phyloP scores from a whole-genome alignment of 2,329 filamentous ascomycete species.

The Elsinoe ampelina region DNA sequence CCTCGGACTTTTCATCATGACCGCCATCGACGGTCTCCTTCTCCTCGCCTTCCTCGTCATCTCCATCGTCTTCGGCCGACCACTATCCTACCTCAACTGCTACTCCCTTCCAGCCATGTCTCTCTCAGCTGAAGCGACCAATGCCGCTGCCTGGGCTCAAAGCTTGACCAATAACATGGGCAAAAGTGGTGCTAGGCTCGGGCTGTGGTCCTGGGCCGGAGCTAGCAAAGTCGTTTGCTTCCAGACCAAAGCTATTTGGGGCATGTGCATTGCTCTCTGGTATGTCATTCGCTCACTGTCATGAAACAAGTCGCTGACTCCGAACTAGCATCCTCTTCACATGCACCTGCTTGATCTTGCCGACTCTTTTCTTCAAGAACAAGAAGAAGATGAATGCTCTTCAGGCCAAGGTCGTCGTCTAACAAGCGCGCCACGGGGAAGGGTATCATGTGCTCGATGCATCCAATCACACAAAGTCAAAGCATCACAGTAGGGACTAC shows the following conservation, averaged over 20 bases:
- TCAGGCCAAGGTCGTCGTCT: constrained; percentile 8
- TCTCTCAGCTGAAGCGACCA: constrained; percentile 35
- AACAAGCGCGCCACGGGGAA: not conserved
- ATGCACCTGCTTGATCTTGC: constrained; percentile 36
- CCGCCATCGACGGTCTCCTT: constrained; percentile 56
- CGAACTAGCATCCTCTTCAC: constrained; percentile 36
- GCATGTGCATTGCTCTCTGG: constrained; percentile 69
- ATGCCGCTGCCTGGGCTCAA: constrained; percentile 46
- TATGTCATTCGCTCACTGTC: constrained; percentile 30
- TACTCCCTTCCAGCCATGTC: constrained; percentile 42
- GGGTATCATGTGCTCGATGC: no score
- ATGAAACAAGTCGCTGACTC: not conserved
- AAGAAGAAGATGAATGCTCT: constrained; percentile 29
- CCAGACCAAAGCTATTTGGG: constrained; percentile 83
- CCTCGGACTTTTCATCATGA: constrained; percentile 64
- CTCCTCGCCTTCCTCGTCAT: constrained; percentile 72
- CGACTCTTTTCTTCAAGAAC: constrained; percentile 42
- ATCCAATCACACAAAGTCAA: no score
- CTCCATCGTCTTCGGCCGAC: constrained; percentile 67
- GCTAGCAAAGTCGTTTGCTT: constrained; percentile 59
- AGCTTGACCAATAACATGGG: constrained; percentile 45
- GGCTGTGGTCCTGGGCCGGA: constrained; percentile 49
- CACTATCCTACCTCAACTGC: constrained; percentile 71
- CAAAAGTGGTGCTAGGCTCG: constrained; percentile 41
- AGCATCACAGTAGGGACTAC: not conserved